Evolutionary conservation across 768 basidiomycete species (phyloP).

Genomic region (Gelatoporia subvermispora): DNA sequence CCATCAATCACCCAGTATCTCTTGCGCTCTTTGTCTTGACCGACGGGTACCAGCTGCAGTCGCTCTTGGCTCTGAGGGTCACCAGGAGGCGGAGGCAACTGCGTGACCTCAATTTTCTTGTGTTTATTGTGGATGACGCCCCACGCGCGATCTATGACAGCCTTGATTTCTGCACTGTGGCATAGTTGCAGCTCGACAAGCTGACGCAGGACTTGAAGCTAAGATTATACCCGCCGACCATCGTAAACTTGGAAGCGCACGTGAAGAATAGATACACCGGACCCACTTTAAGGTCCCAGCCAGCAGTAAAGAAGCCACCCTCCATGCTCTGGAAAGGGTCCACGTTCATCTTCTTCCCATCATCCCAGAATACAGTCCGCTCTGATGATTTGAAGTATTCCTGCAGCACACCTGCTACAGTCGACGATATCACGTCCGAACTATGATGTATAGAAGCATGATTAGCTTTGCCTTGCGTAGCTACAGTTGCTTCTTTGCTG

Average conservation of each 20-base stretch:
- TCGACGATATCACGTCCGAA: conserved; percentile 77
- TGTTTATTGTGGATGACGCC: conserved; percentile 80
- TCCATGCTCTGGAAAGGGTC: conserved; percentile 66
- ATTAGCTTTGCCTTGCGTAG: conserved; percentile 29
- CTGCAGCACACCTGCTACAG: conserved; percentile 60
- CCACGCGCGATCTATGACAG: conserved; percentile 78
- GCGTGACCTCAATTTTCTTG: conserved; percentile 68
- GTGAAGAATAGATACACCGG: conserved; percentile 19
- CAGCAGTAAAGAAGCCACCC: conserved; percentile 74
- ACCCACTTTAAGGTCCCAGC: conserved; percentile 79
- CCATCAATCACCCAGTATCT: conserved; percentile 88
- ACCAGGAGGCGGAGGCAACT: conserved; percentile 44
- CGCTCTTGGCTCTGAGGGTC: conserved; percentile 65
- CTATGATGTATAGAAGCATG: conserved; percentile 39
- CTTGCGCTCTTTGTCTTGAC: conserved; percentile 70
- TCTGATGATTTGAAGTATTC: conserved; percentile 72
- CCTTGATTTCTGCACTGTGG: conserved; percentile 65
- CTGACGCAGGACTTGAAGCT: conserved; percentile 82
- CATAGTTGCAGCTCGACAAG: conserved; percentile 80
- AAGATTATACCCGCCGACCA: conserved; percentile 13
- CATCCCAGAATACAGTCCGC: conserved; percentile 79
- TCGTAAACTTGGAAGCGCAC: no score
- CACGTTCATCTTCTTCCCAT: conserved; percentile 57
- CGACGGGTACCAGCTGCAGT: conserved; percentile 64
- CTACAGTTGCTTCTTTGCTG: conserved; percentile 29